Conservation (phyloP, 306 rosid genomes). For the Lagenaria siceraria region DNA sequence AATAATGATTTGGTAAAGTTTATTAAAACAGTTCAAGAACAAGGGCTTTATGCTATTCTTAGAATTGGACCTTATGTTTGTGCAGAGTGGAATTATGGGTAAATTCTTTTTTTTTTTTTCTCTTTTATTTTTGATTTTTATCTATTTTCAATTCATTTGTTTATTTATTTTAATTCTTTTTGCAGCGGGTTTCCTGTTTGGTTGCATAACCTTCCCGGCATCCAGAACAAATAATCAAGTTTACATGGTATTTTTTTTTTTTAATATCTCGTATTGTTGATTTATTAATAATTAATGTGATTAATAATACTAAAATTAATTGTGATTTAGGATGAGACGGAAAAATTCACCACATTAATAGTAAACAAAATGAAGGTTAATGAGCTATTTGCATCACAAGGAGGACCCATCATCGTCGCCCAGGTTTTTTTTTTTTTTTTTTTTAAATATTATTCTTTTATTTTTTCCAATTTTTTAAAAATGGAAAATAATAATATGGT, state of each 20-base stretch:
- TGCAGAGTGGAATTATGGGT: slow-evolving; percentile 45
- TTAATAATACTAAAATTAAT: no score
- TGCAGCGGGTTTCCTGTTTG: slow-evolving; percentile 39
- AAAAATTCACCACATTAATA: background rate
- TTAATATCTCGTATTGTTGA: no score
- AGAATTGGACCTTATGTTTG: slow-evolving; percentile 40
- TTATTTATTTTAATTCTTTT: background rate
- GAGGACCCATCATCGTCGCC: background rate
- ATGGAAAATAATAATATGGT: background rate
- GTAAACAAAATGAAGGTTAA: background rate
- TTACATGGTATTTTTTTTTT: slow-evolving; percentile 13
- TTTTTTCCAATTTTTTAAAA: no score
- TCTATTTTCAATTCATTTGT: background rate
- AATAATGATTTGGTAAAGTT: slow-evolving; percentile 18
- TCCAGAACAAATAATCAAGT: slow-evolving; percentile 18
- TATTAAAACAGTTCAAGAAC: slow-evolving; percentile 15
- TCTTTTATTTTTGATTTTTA: background rate
- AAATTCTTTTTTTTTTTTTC: background rate
- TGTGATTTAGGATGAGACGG: background rate
- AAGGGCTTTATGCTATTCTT: slow-evolving; percentile 21
- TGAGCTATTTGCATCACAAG: background rate
- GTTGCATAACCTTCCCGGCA: slow-evolving; percentile 29
- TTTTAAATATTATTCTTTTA: no score
- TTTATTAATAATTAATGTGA: no score
- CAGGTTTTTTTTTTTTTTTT: background rate